Evolutionary conservation across 2,329 filamentous ascomycete species (phyloP), one percentile per base, ranked within the genome.

Genomic region (Nemania abortiva): DNA sequence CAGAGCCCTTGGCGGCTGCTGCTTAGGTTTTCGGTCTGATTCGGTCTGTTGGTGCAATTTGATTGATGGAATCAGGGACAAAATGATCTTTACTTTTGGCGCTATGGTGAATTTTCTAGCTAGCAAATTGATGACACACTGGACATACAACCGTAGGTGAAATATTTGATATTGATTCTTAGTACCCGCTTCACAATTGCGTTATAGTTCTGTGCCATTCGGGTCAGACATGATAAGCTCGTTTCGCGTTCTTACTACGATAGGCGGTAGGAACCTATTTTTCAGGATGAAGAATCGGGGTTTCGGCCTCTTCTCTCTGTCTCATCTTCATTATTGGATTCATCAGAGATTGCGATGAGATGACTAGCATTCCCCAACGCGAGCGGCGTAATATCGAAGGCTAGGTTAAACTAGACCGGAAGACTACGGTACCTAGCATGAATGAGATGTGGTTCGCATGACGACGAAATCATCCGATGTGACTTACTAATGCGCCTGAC

Each of bases 1-100:
- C 91, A 29, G 88, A 82, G 53, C 84, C 89, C 59, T 83, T 91
- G 68, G 89, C 85, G 49, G 82, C 82, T 69, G 77, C 81, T 73
- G 85, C 83, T 72, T 87, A 76, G 68, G 45, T 34, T 53, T 42
- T 4, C 64, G 53, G n/a, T 57, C 66, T 53, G 13, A 57, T 22
- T 62, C 11, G 39, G 56, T 47, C 9, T 53, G 53, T 10, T 13
- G 29, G 63, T 27, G 31, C n/a, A 39, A 37, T 55, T 22, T 13
- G 62, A 50, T n/a, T 37, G 13, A 27, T 27, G 18, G 37, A 31
- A 42, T 37, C 6, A 37, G 52, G 52, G 2, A 65, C 45, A 27
- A 15, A 58, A 18, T 63, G 57, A 18, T 20, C 47, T 65, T 27
- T 22, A 13, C 10, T 27, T 22, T 27, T 20, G 52, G 34, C 34